Base-by-base conservation (phyloP, 2,329 filamentous ascomycete species). In the Cladosporium sphaerospermum region DNA sequence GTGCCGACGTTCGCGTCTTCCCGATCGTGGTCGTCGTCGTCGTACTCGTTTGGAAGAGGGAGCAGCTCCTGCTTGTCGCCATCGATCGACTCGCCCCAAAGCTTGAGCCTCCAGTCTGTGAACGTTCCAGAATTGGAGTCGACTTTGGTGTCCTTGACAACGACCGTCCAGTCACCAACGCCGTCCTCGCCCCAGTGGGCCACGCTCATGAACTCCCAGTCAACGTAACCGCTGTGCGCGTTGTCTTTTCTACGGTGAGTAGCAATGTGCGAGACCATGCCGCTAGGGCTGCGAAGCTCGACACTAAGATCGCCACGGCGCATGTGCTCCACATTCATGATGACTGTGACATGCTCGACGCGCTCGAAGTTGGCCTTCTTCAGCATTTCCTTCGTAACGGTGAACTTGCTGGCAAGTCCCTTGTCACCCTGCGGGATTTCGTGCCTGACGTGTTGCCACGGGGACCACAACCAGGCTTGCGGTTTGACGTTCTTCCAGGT, bases 171-270 rank as follows among this genome's bases (percentile, higher is more conserved):
- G 18, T 82, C 91, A 49, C 93, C 93, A 54, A 91, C 71, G 55
- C 90, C 91, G 41, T 80, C 79, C 71, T 99, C 93, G 45, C 93
- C 93, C 89, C 91, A 99, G 69, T 99, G 93, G 58, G 85, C 91
- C 36, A 99, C 93, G 57, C 86, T 95, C 93, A 99, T 99, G 64
- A 99, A 99, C 0, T 92, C 97, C 93, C 93, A 99, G 72, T 97
- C 89, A 36, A 84, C 75, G 68, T 97, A 99, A 8, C 93, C 93
- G 18, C 73, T 71, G 0, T 73, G 67, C 34, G 78, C 79, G 1
- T 78, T 75, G 68, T 99, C 93, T 18, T 81, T 70, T 55, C 78
- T 78, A 59, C 93, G 86, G 1, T 85, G 76, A 10, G 84, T 87
- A 4, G 91, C 86, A 50, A 99, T 81, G 65, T 96, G 85, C 66